These are phyloP conservation scores for Neurospora cerealis DNA, from an alignment of 495 filamentous ascomycete genomes.

Conservation along the genomic window DNA sequence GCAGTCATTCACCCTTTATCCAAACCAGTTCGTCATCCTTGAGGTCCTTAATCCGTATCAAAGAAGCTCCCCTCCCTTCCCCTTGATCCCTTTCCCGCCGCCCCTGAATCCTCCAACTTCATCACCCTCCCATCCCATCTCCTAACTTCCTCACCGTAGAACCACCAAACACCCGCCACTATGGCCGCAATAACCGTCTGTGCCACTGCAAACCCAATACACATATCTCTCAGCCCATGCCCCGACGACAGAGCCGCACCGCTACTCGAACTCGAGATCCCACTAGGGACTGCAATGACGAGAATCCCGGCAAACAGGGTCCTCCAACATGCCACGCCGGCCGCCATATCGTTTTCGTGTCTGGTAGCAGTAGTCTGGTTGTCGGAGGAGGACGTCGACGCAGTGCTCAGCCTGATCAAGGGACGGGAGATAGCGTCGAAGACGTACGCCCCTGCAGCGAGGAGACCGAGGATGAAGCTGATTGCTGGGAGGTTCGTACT, in stretches of 20 bases:
- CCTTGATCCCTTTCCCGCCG: slow-evolving; percentile 12
- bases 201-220: slow-evolving; percentile 24
- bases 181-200: slow-evolving; percentile 22
- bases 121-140: slow-evolving; percentile 32
- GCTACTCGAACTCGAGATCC: neutral
- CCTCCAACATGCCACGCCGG: slow-evolving; percentile 23
- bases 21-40: neutral
- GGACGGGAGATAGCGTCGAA: slow-evolving; percentile 26
- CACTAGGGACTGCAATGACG: slow-evolving; percentile 28
- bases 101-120: slow-evolving; percentile 23
- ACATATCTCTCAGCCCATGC: slow-evolving; percentile 23
- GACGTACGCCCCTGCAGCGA: slow-evolving; percentile 24
- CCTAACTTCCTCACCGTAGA: slow-evolving; percentile 25
- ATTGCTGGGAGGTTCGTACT: slow-evolving; percentile 26
- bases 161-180: slow-evolving; percentile 25
- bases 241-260: slow-evolving; percentile 14
- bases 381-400: slow-evolving; percentile 24
- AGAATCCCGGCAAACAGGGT: slow-evolving; percentile 27
- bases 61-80: slow-evolving; percentile 35
- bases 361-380: slow-evolving; percentile 29
- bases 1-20: neutral
- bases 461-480: slow-evolving; percentile 29
- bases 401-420: slow-evolving; percentile 28
- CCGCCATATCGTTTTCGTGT: slow-evolving; percentile 32
- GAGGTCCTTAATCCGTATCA: slow-evolving; percentile 27